These are phyloP conservation scores for Geotrichum aggregatum DNA, from an alignment of 1,139 yeast species.

Conservation along the genomic window DNA sequence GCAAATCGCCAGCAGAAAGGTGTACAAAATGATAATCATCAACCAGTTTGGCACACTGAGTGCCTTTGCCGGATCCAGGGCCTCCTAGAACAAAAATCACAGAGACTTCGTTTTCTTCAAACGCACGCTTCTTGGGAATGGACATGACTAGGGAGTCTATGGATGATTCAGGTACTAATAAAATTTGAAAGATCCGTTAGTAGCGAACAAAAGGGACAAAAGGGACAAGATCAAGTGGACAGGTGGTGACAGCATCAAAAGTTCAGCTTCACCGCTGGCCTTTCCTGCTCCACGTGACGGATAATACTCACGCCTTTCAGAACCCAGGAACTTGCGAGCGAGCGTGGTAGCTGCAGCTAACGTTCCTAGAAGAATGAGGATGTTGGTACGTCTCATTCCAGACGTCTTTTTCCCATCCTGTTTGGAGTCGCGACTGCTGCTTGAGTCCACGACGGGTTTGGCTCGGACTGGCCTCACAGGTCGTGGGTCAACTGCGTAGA, in stretches of 20 bases:
- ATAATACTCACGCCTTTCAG: constrained; percentile 15
- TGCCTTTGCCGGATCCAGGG: constrained; percentile 95
- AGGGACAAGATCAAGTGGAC: background rate
- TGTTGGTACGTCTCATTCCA: constrained; percentile 5
- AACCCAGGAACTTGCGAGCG: constrained; percentile 9
- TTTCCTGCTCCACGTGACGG: background rate
- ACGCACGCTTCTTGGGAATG: constrained; percentile 44
- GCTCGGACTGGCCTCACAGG: constrained; percentile 8
- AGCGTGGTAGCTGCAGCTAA: constrained; percentile 19
- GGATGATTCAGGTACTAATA: constrained; percentile 20
- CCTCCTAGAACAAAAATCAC: constrained; percentile 79
- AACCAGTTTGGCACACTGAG: constrained; percentile 87
- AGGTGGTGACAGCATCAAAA: background rate
- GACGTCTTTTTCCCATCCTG: constrained; percentile 4
- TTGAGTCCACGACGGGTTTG: background rate
- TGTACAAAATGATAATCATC: constrained; percentile 78
- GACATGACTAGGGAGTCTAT: constrained; percentile 17
- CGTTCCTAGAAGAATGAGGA: constrained; percentile 16
- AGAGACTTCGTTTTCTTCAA: constrained; percentile 58
- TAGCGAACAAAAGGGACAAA: background rate
- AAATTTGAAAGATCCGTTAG: constrained; percentile 1
- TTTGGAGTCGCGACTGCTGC: background rate
- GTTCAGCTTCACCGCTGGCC: background rate
- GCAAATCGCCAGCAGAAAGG: constrained; percentile 88
- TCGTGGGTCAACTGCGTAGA: constrained; percentile 4